Evolutionary conservation across 2,329 filamentous ascomycete genomes (phyloP).

Genomic region (Cadophora luteo-olivacea): DNA sequence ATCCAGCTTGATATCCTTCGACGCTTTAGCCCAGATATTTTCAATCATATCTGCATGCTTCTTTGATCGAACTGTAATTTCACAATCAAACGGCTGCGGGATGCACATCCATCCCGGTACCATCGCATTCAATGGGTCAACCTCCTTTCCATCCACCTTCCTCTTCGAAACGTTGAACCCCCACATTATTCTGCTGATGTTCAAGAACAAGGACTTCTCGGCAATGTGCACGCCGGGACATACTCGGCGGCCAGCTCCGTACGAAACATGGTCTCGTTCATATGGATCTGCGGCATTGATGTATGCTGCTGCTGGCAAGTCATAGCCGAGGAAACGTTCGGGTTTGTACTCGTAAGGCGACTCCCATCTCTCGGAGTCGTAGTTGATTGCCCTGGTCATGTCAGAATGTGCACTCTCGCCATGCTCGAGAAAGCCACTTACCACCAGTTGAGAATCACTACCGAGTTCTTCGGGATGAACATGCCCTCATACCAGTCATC

Average conservation of each 20-base stretch:
- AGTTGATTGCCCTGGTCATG: constrained; percentile 44
- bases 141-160: constrained; percentile 31
- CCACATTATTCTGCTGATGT: constrained; percentile 59
- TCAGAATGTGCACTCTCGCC: not conserved
- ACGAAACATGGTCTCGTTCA: constrained; percentile 47
- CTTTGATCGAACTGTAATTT: constrained; percentile 41
- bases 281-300: constrained; percentile 24
- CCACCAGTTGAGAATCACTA: constrained; percentile 45
- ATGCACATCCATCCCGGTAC: constrained; percentile 45
- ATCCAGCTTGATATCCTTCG: constrained; percentile 23
- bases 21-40: constrained; percentile 41
- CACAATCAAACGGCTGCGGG: constrained; percentile 44
- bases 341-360: constrained; percentile 53
- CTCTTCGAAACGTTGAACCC: constrained; percentile 50
- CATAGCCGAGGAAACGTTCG: constrained; percentile 47
- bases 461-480: constrained; percentile 38
- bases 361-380: constrained; percentile 48
- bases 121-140: constrained; percentile 36
- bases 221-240: constrained; percentile 64
- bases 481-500: constrained; percentile 59
- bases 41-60: constrained; percentile 44
- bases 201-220: constrained; percentile 52
- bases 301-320: constrained; percentile 26
- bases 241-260: constrained; percentile 50
- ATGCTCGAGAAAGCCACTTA: constrained; percentile 10